phyloP scores from a whole-genome alignment of 139 green algal genomes.

The Coelastrella sp. region DNA sequence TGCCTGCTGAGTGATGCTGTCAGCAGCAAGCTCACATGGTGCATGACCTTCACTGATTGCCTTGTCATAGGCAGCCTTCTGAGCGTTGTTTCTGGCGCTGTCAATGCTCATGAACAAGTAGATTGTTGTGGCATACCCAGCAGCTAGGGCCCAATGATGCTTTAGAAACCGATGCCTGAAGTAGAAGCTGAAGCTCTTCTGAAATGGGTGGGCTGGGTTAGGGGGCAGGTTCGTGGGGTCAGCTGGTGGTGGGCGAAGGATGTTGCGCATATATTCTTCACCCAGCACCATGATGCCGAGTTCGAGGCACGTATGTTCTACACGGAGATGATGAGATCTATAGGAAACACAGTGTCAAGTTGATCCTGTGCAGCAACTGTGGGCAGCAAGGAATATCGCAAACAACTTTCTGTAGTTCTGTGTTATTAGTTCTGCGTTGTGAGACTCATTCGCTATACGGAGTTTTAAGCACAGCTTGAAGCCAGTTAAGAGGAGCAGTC shows the following conservation, averaged over 20 bases:
- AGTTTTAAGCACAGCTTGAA: no score
- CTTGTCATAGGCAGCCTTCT: conserved; percentile 69
- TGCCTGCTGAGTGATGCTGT: neutral
- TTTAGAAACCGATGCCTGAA: conserved; percentile 63
- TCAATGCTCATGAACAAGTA: conserved; percentile 62
- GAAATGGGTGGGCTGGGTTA: conserved; percentile 67
- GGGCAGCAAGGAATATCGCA: no score
- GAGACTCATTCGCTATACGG: no score
- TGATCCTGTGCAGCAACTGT: no score
- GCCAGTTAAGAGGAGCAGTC: no score
- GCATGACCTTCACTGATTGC: conserved; percentile 53
- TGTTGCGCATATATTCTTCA: conserved; percentile 60
- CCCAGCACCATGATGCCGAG: conserved; percentile 51
- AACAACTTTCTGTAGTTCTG: no score
- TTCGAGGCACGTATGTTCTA: neutral
- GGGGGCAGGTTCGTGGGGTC: conserved; percentile 47
- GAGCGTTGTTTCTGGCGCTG: conserved; percentile 44
- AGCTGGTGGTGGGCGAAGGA: conserved; percentile 60
- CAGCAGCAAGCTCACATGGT: conserved; percentile 57
- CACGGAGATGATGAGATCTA: no score
- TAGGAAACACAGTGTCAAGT: no score
- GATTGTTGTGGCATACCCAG: conserved; percentile 60
- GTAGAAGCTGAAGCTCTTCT: conserved; percentile 68
- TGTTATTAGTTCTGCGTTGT: no score
- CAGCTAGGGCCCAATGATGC: conserved; percentile 59